Conservation (phyloP, 2,329 filamentous ascomycete species). For the Esteya vermicola region DNA sequence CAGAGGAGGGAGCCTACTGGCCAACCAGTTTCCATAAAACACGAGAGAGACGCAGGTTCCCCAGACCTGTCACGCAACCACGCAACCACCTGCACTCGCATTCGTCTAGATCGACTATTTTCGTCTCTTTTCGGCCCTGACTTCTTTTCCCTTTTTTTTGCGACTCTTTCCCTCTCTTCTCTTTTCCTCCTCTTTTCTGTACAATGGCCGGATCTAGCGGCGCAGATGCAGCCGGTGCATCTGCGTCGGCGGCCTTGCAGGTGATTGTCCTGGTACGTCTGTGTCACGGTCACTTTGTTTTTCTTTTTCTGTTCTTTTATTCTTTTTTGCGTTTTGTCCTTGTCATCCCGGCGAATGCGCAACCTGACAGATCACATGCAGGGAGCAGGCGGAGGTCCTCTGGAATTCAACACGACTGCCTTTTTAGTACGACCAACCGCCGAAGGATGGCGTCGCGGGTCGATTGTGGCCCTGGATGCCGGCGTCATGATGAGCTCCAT, state of each 20-base stretch:
- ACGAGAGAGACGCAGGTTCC: too few relatives aligned
- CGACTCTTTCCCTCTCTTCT: neutral
- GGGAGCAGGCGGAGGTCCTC: slow-evolving; percentile 82
- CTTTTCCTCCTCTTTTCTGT: neutral
- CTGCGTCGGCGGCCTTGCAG: slow-evolving; percentile 39
- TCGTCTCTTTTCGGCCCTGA: too few relatives aligned
- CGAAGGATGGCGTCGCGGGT: slow-evolving; percentile 67
- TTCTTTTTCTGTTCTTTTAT: too few relatives aligned
- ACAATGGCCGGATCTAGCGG: slow-evolving; percentile 8
- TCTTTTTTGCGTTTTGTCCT: too few relatives aligned
- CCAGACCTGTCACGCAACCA: too few relatives aligned
- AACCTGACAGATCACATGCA: slow-evolving; percentile 20
- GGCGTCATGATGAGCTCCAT: slow-evolving; percentile 83
- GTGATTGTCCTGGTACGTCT: slow-evolving; percentile 59
- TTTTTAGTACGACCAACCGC: slow-evolving; percentile 74
- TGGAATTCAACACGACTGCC: slow-evolving; percentile 79
- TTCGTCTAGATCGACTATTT: too few relatives aligned
- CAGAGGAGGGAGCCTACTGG: too few relatives aligned
- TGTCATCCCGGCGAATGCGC: too few relatives aligned
- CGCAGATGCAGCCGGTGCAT: slow-evolving; percentile 5
- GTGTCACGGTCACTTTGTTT: neutral
- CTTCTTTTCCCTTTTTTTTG: too few relatives aligned
- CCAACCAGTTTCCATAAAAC: too few relatives aligned
- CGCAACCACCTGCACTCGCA: too few relatives aligned
- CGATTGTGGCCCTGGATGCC: slow-evolving; percentile 82